Percentiles rank a stretch among this genome's conserved stretches.
Evolutionary conservation across 139 green algal genomes (phyloP).

Genomic region (Zygnema circumcarinatum): DNA sequence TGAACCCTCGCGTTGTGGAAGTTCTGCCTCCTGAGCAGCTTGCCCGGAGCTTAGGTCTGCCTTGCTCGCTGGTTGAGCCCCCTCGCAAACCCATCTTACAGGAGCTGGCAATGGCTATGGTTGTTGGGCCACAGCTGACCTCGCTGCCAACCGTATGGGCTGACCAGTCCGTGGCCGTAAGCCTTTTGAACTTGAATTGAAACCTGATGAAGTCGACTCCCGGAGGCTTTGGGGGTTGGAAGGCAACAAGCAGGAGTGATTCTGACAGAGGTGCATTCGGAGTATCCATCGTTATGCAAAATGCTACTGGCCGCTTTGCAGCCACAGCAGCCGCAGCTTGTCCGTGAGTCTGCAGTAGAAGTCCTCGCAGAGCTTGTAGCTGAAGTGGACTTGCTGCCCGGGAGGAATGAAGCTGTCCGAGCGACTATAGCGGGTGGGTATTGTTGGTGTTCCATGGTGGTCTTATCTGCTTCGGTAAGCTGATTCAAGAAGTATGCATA

Average conservation of each 20-base stretch:
- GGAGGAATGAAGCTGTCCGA: constrained; percentile 22
- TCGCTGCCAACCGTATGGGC: too few relatives aligned
- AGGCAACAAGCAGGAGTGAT: constrained; percentile 43
- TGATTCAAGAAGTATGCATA: not conserved
- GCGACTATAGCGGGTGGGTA: constrained; percentile 40
- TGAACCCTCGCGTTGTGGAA: not conserved
- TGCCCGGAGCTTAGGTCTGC: constrained; percentile 22
- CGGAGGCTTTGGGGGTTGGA: too few relatives aligned
- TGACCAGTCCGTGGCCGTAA: too few relatives aligned
- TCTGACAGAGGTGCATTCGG: constrained; percentile 39
- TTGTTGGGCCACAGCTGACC: too few relatives aligned
- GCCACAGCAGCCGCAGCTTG: too few relatives aligned
- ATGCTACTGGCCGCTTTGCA: constrained; percentile 35
- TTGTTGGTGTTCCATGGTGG: not conserved
- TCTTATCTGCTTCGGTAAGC: constrained; percentile 9
- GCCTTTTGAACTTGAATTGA: too few relatives aligned
- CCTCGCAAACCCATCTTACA: too few relatives aligned
- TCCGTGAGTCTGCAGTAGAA: constrained; percentile 35
- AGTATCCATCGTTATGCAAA: constrained; percentile 16
- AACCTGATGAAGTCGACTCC: too few relatives aligned
- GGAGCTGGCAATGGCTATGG: too few relatives aligned
- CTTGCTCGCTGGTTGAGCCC: constrained; percentile 25
- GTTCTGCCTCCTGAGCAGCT: not conserved
- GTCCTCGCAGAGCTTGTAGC: constrained; percentile 39
- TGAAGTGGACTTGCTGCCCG: constrained; percentile 45